Evolutionary conservation across 257 asterid species (phyloP), one percentile per base, ranked within the genome.

Genomic region (Nemophila menziesii): DNA sequence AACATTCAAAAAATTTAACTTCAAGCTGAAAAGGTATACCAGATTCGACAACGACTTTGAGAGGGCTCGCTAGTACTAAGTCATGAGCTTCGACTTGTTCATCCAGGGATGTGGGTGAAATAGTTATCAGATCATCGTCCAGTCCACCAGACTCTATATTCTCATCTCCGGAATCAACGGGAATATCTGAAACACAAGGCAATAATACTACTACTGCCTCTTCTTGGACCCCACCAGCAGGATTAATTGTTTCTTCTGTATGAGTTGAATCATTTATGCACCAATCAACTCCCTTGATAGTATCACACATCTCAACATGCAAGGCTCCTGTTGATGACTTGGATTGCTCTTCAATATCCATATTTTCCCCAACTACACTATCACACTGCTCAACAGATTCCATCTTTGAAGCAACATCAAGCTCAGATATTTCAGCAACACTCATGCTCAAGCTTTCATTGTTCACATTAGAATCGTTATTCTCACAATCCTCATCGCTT

Each of bases 321-420:
- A 27, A 34, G 56, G 69, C 49, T 16, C 19, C 54, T 54, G n/a
- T n/a, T n/a, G 60, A 56, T 33, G 72, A 46, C 20, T 44, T 69
- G 40, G 62, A 41, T 42, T 23, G 65, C 46, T 48, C 63, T 46
- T 56, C 57, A 33, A 33, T 60, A 59, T 70, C 70, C 33, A 53
- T 44, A 49, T 27, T 54, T 3, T 59, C 53, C 21, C 68, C 61
- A 43, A 42, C 14, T 2, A 39, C 66, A 44, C 54, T 41, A 16
- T 67, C 51, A 56, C 63, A 49, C 48, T 66, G 65, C 37, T 49
- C 58, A 8, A 42, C 45, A 44, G 53, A 64, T 51, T 64, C 81
- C 51, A 46, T 46, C 48, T 49, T 47, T 18, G 79, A 56, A 61
- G 74, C 52, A 54, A 40, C 51, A 34, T 37, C 61, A 29, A 47